These are phyloP conservation scores for Mucor sp. DNA, from an alignment of 371 early-diverging fungal species.

Conservation along the genomic window DNA sequence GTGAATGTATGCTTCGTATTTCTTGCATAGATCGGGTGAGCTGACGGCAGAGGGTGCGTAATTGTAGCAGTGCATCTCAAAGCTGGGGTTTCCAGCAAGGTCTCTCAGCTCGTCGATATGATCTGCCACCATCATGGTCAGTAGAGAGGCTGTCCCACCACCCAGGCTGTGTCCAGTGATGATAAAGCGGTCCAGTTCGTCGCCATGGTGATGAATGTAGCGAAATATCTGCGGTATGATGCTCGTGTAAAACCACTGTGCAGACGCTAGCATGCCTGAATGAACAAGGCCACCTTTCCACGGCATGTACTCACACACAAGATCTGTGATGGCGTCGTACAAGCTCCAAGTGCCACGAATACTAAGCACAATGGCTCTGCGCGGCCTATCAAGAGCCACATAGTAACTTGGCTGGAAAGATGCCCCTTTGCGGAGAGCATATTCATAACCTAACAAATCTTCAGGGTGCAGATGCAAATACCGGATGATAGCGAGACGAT, in stretches of 20 bases:
- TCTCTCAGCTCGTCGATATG: constrained; percentile 51
- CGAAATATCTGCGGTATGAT: constrained; percentile 67
- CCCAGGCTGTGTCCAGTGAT: constrained; percentile 79
- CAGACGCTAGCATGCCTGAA: constrained; percentile 79
- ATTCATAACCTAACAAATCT: constrained; percentile 78
- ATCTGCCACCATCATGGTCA: constrained; percentile 76
- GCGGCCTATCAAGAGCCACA: constrained; percentile 66
- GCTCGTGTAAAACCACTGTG: constrained; percentile 74
- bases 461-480: constrained; percentile 67
- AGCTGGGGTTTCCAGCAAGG: constrained; percentile 35
- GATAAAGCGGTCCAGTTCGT: constrained; percentile 33
- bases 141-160: constrained; percentile 70
- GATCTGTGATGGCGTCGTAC: constrained; percentile 80
- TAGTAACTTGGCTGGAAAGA: constrained; percentile 83
- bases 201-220: constrained; percentile 33
- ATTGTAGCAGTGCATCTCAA: constrained; percentile 42
- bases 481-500: constrained; percentile 67
- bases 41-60: constrained; percentile 60
- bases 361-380: constrained; percentile 69
- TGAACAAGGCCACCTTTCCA: constrained; percentile 89
- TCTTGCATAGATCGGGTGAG: constrained; percentile 61
- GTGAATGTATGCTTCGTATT: constrained; percentile 61
- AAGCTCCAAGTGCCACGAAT: constrained; percentile 86
- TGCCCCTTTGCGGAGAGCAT: constrained; percentile 57
- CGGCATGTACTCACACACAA: constrained; percentile 81